These are phyloP conservation scores for Thymus quinquecostatus DNA, from an alignment of 257 asterid genomes.

Conservation along the genomic window DNA sequence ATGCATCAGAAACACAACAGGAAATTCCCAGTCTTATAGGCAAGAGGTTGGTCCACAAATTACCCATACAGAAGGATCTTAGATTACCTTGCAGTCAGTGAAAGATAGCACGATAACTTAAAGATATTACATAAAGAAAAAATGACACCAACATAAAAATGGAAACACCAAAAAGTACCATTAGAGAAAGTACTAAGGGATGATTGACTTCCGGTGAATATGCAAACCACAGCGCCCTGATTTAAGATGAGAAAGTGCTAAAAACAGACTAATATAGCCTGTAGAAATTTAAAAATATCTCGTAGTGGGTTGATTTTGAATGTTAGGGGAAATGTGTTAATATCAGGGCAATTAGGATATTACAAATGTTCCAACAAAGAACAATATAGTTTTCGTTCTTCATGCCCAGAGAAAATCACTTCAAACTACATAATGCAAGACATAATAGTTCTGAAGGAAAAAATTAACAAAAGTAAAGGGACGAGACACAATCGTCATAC, in stretches of 20 bases:
- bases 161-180: conserved; percentile 22
- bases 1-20: conserved; percentile 48
- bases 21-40: conserved; percentile 35
- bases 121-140: conserved; percentile 8
- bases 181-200: not conserved
- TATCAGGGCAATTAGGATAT: not conserved
- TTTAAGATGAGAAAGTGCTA: not conserved
- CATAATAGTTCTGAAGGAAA: not conserved
- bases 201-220: conserved; percentile 3
- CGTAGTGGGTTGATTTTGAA: not conserved
- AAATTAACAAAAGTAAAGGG: not conserved
- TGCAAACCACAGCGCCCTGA: conserved; percentile 1
- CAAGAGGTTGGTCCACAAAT: conserved; percentile 35
- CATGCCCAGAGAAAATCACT: conserved; percentile 3
- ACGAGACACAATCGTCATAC: conserved; percentile 55
- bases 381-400: conserved; percentile 1
- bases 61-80: conserved; percentile 30
- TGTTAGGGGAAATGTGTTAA: not conserved
- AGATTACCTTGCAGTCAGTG: conserved; percentile 34
- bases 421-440: not conserved
- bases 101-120: conserved; percentile 25
- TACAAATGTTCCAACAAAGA: not conserved
- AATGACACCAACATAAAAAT: conserved; percentile 23
- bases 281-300: not conserved
- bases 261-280: conserved; percentile 14